Conservation (phyloP, 2,329 filamentous ascomycete species). For the Aspergillus amoenus region DNA sequence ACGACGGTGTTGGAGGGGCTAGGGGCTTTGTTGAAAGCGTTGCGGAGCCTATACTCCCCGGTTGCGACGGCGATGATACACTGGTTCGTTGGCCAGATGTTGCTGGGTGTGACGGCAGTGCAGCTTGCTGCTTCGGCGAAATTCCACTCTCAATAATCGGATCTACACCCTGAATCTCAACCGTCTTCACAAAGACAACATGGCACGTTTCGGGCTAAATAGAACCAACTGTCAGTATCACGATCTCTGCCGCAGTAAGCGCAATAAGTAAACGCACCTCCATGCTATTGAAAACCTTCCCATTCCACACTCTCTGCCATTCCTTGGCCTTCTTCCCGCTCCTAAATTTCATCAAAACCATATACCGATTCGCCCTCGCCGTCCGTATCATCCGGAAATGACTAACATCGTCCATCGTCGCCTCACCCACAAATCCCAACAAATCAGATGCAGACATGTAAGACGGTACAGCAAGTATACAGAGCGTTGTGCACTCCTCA, state of each 20-base stretch:
- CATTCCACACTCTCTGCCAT: conserved; percentile 87
- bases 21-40: conserved; percentile 60
- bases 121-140: conserved; percentile 51
- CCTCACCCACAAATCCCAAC: conserved; percentile 85
- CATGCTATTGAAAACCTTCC: conserved; percentile 87
- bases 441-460: conserved; percentile 92
- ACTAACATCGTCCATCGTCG: conserved; percentile 79
- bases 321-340: conserved; percentile 69
- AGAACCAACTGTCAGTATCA: conserved; percentile 15
- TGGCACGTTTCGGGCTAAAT: conserved; percentile 86
- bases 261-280: conserved; percentile 58
- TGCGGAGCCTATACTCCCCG: conserved; percentile 37
- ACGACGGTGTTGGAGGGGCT: conserved; percentile 75
- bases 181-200: conserved; percentile 89
- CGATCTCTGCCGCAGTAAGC: background rate
- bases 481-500: conserved; percentile 79
- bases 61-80: conserved; percentile 27
- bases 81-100: conserved; percentile 22
- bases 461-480: conserved; percentile 89
- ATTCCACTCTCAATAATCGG: conserved; percentile 27
- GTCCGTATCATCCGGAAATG: conserved; percentile 96
- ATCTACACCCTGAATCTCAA: conserved; percentile 73
- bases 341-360: conserved; percentile 93
- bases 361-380: conserved; percentile 82
- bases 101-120: conserved; percentile 44